phyloP scores from a whole-genome alignment of 1,284 basidiomycete species.

The Blastosporella zonata region DNA sequence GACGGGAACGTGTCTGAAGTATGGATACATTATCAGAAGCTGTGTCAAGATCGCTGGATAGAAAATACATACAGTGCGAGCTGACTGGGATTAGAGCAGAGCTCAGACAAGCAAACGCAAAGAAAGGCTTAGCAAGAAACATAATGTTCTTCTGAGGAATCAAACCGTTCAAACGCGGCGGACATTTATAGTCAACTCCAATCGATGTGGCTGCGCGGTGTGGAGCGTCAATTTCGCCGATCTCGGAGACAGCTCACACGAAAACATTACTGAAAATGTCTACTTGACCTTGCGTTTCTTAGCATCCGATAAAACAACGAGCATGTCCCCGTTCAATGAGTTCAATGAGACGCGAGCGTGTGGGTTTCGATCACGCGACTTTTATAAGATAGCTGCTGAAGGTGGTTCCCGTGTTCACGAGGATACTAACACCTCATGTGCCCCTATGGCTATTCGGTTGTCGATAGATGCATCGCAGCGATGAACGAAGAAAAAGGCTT shows the following conservation, averaged over 20 bases:
- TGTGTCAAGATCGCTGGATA: neutral
- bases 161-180: neutral
- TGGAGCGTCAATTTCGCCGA: slow-evolving; percentile 4
- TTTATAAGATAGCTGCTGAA: too few relatives aligned
- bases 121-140: slow-evolving; percentile 7
- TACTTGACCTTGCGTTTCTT: neutral
- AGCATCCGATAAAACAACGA: slow-evolving; percentile 15
- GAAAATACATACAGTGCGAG: slow-evolving; percentile 27
- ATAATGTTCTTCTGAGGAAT: slow-evolving; percentile 5
- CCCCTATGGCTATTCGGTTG: too few relatives aligned
- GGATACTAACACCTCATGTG: too few relatives aligned
- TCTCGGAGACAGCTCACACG: neutral
- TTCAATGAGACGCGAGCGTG: too few relatives aligned
- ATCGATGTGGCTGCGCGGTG: neutral
- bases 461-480: too few relatives aligned
- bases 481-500: too few relatives aligned
- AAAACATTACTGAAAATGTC: neutral
- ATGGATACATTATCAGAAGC: neutral
- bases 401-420: too few relatives aligned
- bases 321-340: slow-evolving; percentile 1
- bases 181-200: neutral
- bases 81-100: neutral
- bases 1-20: slow-evolving; percentile 39
- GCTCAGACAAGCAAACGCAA: slow-evolving; percentile 5
- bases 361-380: too few relatives aligned